phyloP scores from a whole-genome alignment of 176 grass and related monocot genomes.

The Eragrostis nindensis region DNA sequence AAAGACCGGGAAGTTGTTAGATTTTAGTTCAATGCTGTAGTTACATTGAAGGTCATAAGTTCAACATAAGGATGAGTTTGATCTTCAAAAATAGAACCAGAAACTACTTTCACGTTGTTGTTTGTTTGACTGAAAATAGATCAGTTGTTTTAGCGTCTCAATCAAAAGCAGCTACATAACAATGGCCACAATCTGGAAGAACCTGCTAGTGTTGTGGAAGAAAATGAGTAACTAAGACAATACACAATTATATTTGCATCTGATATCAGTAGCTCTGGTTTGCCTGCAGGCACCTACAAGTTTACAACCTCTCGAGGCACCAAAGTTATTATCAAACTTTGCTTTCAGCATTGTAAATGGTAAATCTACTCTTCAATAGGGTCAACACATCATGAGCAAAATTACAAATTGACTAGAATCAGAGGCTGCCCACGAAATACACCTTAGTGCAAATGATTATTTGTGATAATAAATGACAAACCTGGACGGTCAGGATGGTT shows the following conservation, averaged over 20 bases:
- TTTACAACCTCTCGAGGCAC: neutral
- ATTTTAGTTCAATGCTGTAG: neutral
- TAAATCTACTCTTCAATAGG: conserved; percentile 30
- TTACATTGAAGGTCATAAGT: conserved; percentile 14
- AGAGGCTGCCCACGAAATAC: neutral
- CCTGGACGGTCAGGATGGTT: conserved; percentile 83
- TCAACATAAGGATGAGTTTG: neutral
- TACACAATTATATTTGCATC: neutral
- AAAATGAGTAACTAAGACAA: neutral
- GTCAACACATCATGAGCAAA: conserved; percentile 20
- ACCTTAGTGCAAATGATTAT: neutral
- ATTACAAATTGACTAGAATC: neutral
- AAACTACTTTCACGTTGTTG: neutral
- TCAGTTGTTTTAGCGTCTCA: neutral
- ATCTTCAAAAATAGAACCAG: conserved; percentile 18
- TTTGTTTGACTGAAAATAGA: conserved; percentile 21
- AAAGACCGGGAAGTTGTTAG: neutral
- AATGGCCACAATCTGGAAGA: neutral
- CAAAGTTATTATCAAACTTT: conserved; percentile 17
- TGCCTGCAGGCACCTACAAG: neutral
- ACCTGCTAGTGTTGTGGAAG: neutral
- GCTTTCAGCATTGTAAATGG: conserved; percentile 20
- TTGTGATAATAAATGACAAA: conserved; percentile 46
- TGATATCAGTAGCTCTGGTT: neutral
- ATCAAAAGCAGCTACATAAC: conserved; percentile 20